Conservation (phyloP, 176 grass and related monocot genomes). For the Thalia dealbata region DNA sequence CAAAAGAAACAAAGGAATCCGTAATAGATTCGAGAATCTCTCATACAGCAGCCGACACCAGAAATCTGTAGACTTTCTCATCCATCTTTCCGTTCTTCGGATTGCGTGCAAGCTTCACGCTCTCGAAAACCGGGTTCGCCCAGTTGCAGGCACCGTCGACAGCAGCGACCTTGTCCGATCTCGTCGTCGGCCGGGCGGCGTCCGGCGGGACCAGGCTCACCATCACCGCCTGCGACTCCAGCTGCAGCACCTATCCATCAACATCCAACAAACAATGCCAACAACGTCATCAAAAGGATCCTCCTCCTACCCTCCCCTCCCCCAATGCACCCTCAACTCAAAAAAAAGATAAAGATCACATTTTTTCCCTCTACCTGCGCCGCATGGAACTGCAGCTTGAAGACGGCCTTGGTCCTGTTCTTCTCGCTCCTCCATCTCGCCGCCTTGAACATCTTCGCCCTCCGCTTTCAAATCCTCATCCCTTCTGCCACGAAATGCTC, state of each 20-base stretch:
- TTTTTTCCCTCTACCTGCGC: slow-evolving; percentile 34
- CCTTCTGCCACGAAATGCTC: neutral
- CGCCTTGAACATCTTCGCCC: slow-evolving; percentile 75
- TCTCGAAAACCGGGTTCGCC: slow-evolving; percentile 55
- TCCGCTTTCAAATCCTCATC: slow-evolving; percentile 8
- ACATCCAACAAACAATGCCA: neutral
- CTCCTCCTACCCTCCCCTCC: neutral
- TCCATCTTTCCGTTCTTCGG: slow-evolving; percentile 41
- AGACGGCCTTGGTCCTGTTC: slow-evolving; percentile 73
- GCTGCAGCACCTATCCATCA: slow-evolving; percentile 41
- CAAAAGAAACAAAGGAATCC: slow-evolving; percentile 1
- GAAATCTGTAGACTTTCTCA: slow-evolving; percentile 83
- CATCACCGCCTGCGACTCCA: slow-evolving; percentile 52
- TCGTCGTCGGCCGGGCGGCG: slow-evolving; percentile 51
- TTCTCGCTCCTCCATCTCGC: slow-evolving; percentile 64
- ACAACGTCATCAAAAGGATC: neutral
- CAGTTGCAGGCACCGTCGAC: slow-evolving; percentile 57
- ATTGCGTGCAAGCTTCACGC: slow-evolving; percentile 41
- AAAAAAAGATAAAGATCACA: neutral
- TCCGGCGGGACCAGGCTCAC: slow-evolving; percentile 68
- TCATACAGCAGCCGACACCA: slow-evolving; percentile 57
- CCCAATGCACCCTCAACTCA: neutral
- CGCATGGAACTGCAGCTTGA: slow-evolving; percentile 89
- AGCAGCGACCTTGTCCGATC: slow-evolving; percentile 50
- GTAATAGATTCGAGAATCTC: slow-evolving; percentile 25